phyloP scores from a whole-genome alignment of 225 moss, liverwort and hornwort genomes.

The Sphagnum tenellum region DNA sequence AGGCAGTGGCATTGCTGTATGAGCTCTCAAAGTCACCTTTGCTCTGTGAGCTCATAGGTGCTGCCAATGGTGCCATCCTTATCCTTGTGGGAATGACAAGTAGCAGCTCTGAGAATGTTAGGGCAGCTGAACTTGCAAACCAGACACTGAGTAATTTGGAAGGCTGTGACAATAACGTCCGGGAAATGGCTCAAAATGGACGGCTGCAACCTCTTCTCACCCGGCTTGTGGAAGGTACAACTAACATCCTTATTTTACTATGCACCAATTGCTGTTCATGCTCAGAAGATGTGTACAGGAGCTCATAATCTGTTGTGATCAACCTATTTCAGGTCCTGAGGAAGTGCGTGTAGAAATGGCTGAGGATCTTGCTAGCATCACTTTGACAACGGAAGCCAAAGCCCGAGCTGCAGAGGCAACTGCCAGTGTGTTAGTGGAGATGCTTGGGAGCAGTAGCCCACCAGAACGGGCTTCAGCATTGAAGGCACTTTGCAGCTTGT shows the following conservation, averaged over 20 bases:
- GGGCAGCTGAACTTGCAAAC: conserved; percentile 59
- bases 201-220: conserved; percentile 82
- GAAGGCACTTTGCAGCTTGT: conserved; percentile 65
- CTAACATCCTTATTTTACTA: not conserved
- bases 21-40: conserved; percentile 65
- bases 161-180: conserved; percentile 63
- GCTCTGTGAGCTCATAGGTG: conserved; percentile 83
- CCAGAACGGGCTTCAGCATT: conserved; percentile 59
- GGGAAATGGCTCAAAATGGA: conserved; percentile 85
- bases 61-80: conserved; percentile 65
- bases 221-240: conserved; percentile 54
- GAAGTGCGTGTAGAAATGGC: conserved; percentile 78
- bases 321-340: conserved; percentile 36
- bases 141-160: conserved; percentile 62
- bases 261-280: too few relatives aligned
- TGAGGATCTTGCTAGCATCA: conserved; percentile 41
- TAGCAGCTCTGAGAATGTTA: conserved; percentile 47
- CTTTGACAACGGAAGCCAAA: conserved; percentile 65
- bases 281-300: too few relatives aligned
- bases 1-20: conserved; percentile 56
- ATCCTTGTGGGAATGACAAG: conserved; percentile 83
- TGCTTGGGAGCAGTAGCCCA: conserved; percentile 45
- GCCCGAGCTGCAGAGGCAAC: conserved; percentile 49
- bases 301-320: too few relatives aligned
- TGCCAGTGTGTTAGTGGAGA: conserved; percentile 50